These are phyloP conservation scores for Monosporozyma yasuniensis DNA, from an alignment of 805 yeast species.

Conservation along the genomic window DNA sequence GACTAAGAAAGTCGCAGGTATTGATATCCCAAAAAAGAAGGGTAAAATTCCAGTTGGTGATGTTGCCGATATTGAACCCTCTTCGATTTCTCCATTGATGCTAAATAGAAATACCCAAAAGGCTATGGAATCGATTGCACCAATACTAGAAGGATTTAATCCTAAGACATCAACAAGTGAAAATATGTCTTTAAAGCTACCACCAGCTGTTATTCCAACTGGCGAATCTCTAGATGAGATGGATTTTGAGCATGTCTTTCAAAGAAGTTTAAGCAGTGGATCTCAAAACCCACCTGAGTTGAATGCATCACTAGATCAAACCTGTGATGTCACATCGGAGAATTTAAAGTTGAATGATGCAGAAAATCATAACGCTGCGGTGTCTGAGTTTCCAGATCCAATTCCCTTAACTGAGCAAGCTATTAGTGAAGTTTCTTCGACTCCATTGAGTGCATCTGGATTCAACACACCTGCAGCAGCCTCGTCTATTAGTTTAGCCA, in stretches of 20 bases:
- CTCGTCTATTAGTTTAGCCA: neutral
- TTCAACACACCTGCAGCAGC: neutral
- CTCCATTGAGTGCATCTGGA: neutral
- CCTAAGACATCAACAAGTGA: constrained; percentile 59
- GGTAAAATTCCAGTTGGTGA: neutral
- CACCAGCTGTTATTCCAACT: constrained; percentile 25
- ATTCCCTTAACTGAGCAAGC: neutral
- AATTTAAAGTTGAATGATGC: neutral
- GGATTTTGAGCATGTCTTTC: constrained; percentile 18
- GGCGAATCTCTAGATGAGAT: constrained; percentile 19
- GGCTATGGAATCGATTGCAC: constrained; percentile 75
- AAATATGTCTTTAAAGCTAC: constrained; percentile 31
- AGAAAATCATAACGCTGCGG: neutral
- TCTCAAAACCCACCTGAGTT: constrained; percentile 3
- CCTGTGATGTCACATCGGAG: neutral
- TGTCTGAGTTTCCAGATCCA: neutral
- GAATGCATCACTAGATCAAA: neutral
- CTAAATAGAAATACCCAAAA: constrained; percentile 33
- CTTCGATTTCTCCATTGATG: constrained; percentile 26
- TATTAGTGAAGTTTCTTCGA: neutral
- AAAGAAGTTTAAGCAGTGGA: constrained; percentile 20
- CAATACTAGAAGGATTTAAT: constrained; percentile 61
- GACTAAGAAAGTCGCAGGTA: neutral
- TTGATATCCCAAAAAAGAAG: constrained; percentile 3
- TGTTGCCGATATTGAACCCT: neutral